Conservation (phyloP, 805 yeast genomes). For the Spathaspora girioi region DNA sequence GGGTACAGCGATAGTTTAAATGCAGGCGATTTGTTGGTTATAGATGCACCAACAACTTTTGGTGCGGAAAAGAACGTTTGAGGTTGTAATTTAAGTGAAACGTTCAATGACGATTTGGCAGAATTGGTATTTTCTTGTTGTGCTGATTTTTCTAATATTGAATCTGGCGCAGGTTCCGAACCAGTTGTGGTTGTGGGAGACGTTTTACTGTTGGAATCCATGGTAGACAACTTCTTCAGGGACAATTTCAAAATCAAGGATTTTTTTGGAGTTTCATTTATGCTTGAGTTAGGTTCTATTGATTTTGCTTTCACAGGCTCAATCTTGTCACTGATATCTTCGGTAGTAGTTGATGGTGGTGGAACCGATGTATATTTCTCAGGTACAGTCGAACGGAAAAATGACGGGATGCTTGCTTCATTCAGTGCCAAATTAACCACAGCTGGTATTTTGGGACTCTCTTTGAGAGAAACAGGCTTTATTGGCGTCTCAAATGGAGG, state of each 20-base stretch:
- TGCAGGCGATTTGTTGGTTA: background rate
- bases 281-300: background rate
- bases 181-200: background rate
- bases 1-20: background rate
- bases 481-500: background rate
- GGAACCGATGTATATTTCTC: background rate
- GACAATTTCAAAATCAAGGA: background rate
- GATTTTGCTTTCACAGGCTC: background rate
- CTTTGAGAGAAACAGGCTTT: background rate
- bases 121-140: background rate
- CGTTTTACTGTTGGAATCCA: background rate
- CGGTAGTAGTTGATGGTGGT: background rate
- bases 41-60: background rate
- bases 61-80: background rate
- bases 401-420: background rate
- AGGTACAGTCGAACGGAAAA: background rate
- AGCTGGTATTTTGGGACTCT: background rate
- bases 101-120: background rate
- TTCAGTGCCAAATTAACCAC: conserved; percentile 2
- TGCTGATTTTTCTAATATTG: background rate
- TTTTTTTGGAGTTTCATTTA: background rate
- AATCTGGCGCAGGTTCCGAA: background rate
- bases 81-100: background rate
- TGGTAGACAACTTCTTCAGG: background rate
- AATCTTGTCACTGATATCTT: background rate